phyloP scores from a whole-genome alignment of 2,329 filamentous ascomycete species.

The Fusarium compactum region DNA sequence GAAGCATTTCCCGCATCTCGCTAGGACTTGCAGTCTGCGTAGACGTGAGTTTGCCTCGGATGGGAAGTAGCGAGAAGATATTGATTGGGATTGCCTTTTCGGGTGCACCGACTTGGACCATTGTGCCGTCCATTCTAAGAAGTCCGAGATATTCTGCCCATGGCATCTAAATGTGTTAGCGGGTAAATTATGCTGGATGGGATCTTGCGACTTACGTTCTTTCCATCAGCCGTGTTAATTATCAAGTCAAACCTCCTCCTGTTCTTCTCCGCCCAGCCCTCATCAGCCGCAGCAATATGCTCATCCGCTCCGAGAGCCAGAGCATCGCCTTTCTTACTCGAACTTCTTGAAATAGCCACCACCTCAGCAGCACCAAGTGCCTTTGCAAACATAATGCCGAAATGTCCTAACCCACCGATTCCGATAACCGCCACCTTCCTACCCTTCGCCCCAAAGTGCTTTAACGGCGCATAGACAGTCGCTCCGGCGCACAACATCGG shows the following conservation, averaged over 20 bases:
- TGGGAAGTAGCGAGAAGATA: conserved; percentile 29
- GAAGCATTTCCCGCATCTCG: conserved; percentile 71
- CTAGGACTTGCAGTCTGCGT: conserved; percentile 61
- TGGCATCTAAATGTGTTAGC: conserved; percentile 33
- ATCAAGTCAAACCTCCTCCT: conserved; percentile 76
- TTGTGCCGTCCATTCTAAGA: conserved; percentile 65
- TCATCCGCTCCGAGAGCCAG: conserved; percentile 66
- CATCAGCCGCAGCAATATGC: conserved; percentile 65
- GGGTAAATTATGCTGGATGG: fast-evolving
- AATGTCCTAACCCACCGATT: conserved; percentile 75
- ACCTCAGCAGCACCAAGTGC: conserved; percentile 71
- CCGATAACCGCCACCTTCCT: conserved; percentile 77
- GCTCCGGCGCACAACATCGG: conserved; percentile 87
- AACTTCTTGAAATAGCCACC: conserved; percentile 67
- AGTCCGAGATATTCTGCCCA: conserved; percentile 35
- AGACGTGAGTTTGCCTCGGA: conserved; percentile 47
- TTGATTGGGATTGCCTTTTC: conserved; percentile 11
- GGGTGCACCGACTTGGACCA: conserved; percentile 67
- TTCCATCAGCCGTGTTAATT: conserved; percentile 68
- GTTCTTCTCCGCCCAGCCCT: conserved; percentile 64
- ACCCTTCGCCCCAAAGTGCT: conserved; percentile 56
- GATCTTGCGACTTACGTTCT: neutral
- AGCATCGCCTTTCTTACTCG: conserved; percentile 67
- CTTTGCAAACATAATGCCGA: conserved; percentile 74
- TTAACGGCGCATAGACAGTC: conserved; percentile 80